Base-by-base conservation (phyloP, 2,329 filamentous ascomycete genomes). In the Byssoonygena ceratinophila region DNA sequence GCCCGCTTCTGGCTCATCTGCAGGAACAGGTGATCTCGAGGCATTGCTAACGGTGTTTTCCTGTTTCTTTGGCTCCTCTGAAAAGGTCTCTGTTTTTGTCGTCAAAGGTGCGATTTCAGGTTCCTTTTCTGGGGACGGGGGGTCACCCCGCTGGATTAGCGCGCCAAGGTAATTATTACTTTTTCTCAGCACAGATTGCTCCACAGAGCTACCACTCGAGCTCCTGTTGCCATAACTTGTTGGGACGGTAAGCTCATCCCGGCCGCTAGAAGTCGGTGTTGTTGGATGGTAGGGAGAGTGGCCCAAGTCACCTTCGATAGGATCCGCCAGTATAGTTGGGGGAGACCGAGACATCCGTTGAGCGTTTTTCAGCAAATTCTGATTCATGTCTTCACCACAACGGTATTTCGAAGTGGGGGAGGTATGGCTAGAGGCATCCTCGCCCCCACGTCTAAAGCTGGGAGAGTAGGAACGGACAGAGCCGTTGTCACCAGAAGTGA, bases 331-430 rank as follows among this genome's bases (percentile, higher is more conserved):
- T 16, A 47, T 43, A n/a, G 69, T 66, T n/a, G 76, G 74, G 43
- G 71, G 67, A 2, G 76, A 77, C 8, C 72, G 73, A 8, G 79
- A 79, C 74, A 81, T 81, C 23, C 73, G 67, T 59, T 78, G 75
- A 12, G 79, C 79, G 61, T 81, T 80, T 46, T 71, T 68, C 43
- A 82, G 61, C 20, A 83, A 69, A 52, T 73, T 72, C 40, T 76
- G 72, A 51, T 73, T 72, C 64, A 75, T 74, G 16, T 73, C 71
- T 54, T 73, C 71, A 22, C 41, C 46, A 14, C 60, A 60, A 14
- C 69, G 73, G 46, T 60, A 49, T 29, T 66, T 71, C 25, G 65
- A 66, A 32, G 74, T 76, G 2, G 75, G 78, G 12, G 71, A 71
- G 16, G 75, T 75, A 60, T 76, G 74, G 57, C 76, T 71, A 12